Conservation (phyloP, 257 asterid genomes). For the Euphrasia confusa region DNA sequence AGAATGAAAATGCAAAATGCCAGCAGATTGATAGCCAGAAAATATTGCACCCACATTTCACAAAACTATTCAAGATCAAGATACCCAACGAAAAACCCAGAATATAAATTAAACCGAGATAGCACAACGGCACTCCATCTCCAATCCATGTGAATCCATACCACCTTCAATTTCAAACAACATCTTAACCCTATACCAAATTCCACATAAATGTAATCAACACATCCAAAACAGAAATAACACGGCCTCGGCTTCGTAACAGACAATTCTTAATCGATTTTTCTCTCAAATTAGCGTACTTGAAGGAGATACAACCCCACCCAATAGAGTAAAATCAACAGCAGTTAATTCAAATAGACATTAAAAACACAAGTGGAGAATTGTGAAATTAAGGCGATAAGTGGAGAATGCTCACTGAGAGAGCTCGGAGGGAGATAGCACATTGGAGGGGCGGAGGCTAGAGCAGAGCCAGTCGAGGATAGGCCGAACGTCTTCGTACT, state of each 20-base stretch:
- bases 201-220: background rate
- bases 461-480: slow-evolving; percentile 97
- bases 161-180: background rate
- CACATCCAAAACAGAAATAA: slow-evolving; percentile 13
- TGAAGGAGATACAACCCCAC: slow-evolving; percentile 16
- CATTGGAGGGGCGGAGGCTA: slow-evolving; percentile 89
- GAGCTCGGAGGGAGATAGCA: slow-evolving; percentile 80
- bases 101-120: slow-evolving; percentile 18
- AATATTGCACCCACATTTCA: background rate
- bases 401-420: slow-evolving; percentile 49
- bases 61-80: too few species aligned
- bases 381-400: slow-evolving; percentile 15
- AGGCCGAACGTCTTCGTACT: slow-evolving; percentile 94
- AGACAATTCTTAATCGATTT: too few species aligned
- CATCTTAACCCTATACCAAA: slow-evolving; percentile 1
- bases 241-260: too few species aligned
- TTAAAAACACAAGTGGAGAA: background rate
- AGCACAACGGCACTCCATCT: slow-evolving; percentile 9
- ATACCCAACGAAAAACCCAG: background rate
- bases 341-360: background rate
- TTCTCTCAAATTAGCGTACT: slow-evolving; percentile 6
- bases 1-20: slow-evolving; percentile 13
- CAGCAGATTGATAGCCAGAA: background rate
- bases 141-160: slow-evolving; percentile 11
- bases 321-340: background rate